Percentiles rank a stretch among this genome's conserved stretches.
These are phyloP conservation scores for Mycena filopes DNA, from an alignment of 768 basidiomycete species.

Conservation along the genomic window DNA sequence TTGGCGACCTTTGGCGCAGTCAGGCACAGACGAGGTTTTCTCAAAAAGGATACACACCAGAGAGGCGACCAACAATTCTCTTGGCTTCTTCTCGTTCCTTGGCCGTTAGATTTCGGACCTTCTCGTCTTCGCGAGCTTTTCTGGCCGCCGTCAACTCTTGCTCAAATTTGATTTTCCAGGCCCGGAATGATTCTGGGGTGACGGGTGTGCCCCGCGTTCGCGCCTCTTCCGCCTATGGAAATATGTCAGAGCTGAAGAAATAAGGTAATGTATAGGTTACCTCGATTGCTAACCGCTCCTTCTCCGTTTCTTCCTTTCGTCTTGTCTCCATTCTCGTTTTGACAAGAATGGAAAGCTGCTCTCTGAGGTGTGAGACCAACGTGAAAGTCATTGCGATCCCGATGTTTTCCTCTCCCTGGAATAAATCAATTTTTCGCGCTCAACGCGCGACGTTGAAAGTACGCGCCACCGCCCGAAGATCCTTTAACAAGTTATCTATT, in stretches of 20 bases:
- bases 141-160: conserved; percentile 64
- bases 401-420: conserved; percentile 83
- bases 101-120: conserved; percentile 31
- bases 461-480: conserved; percentile 68
- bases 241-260: conserved; percentile 6
- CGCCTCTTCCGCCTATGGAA: conserved; percentile 81
- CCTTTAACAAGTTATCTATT: conserved; percentile 61
- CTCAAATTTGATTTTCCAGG: conserved; percentile 87
- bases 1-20: conserved; percentile 76
- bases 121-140: conserved; percentile 81
- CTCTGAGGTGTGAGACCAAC: conserved; percentile 85
- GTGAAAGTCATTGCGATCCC: conserved; percentile 99
- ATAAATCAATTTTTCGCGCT: conserved; percentile 22
- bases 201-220: conserved; percentile 93
- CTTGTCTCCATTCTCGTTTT: conserved; percentile 65
- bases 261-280: too few species aligned
- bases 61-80: conserved; percentile 66
- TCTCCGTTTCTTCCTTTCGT: conserved; percentile 74
- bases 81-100: conserved; percentile 45
- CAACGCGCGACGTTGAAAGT: neutral
- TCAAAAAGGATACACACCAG: conserved; percentile 66
- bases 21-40: conserved; percentile 5
- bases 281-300: conserved; percentile 79
- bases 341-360: conserved; percentile 75
- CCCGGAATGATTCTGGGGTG: conserved; percentile 80